Conservation (phyloP, 441 rosid species). For the Biscutella laevigata region DNA sequence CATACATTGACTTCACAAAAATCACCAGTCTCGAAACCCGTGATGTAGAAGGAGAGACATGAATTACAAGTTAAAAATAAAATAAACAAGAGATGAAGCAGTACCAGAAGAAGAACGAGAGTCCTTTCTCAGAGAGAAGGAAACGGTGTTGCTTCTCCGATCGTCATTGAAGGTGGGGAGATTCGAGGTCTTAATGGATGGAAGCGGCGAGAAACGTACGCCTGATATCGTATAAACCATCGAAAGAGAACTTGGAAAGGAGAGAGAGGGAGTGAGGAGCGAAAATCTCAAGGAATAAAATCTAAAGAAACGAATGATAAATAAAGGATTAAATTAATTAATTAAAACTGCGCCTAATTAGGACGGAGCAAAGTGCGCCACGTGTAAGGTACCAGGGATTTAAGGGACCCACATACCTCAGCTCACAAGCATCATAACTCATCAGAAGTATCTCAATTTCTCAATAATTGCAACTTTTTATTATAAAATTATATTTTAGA, state of each 20-base stretch:
- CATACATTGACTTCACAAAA: constrained; percentile 6
- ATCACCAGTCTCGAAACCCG: constrained; percentile 17
- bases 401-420: constrained; percentile 7
- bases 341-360: constrained; percentile 15
- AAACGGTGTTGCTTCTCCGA: constrained; percentile 32
- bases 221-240: constrained; percentile 58
- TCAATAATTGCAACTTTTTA: constrained; percentile 13
- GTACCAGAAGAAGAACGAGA: constrained; percentile 48
- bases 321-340: background rate
- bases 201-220: constrained; percentile 36
- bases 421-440: background rate
- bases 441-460: background rate
- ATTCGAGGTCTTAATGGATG: constrained; percentile 33
- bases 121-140: constrained; percentile 41
- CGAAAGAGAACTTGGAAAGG: background rate
- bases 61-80: background rate
- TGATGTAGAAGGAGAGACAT: background rate
- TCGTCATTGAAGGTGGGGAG: constrained; percentile 39
- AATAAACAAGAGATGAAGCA: constrained; percentile 14
- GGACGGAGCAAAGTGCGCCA: constrained; percentile 20
- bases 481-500: background rate
- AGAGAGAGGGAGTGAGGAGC: constrained; percentile 12
- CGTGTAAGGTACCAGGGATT: constrained; percentile 18
- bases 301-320: background rate
- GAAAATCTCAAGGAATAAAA: constrained; percentile 17